Evolutionary conservation across 75 land plant species (phyloP), one percentile per base, ranked within the genome.

Genomic region (Ceratopteris richardii): DNA sequence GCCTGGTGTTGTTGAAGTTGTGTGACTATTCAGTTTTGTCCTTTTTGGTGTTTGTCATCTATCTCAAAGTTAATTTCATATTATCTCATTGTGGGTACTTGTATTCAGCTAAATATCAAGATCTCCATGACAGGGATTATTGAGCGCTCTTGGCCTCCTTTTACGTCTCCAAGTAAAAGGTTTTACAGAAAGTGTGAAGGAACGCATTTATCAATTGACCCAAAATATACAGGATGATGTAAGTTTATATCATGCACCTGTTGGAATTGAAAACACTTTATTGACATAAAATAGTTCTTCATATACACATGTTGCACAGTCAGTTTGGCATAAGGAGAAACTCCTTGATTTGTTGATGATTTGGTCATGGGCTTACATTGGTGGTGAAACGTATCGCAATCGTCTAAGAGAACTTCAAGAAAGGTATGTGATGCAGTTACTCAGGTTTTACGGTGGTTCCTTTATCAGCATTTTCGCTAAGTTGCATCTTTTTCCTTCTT

Each of bases 81-180:
- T n/a, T n/a, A n/a, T n/a, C n/a, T n/a, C n/a, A n/a, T n/a, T n/a
- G n/a, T n/a, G n/a, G n/a, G n/a, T n/a, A n/a, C n/a, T n/a, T n/a
- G n/a, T n/a, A n/a, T n/a, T n/a, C n/a, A n/a, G n/a, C n/a, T n/a
- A n/a, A n/a, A n/a, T n/a, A n/a, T n/a, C n/a, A 33, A 33, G 3
- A 9, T 33, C 37, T 33, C 56, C 16, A 26, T 86, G 36, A 26
- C 31, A 93, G 98, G 95, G 79, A 23, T 80, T 72, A 57, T 40
- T 85, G 48, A 93, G 88, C 77, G 90, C 90, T 48, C 65, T 93
- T 40, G 98, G 95, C 20, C 72, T 93, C 57, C 61, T 93, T 36
- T 62, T 93, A 67, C 70, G 81, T 43, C 27, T 88, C 18, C 55
- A 77, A 54, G 64, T 85, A 0, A 66, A 78, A 11, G 98, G 87